Evolutionary conservation across 805 yeast species (phyloP).

Genomic region (Schwanniomyces occidentalis): DNA sequence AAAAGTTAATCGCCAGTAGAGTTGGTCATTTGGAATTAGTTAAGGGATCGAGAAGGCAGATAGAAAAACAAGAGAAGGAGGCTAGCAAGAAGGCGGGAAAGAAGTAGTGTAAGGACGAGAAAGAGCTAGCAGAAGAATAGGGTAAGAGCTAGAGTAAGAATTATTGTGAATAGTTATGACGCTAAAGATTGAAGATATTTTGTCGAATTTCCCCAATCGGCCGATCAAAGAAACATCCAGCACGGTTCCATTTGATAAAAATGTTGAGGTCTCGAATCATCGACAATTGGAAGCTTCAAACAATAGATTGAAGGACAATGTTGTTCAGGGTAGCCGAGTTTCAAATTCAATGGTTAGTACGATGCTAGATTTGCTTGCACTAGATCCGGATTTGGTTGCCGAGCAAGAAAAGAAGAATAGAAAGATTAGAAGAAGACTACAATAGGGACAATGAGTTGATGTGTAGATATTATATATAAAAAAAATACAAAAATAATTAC

Average conservation of each 20-base stretch:
- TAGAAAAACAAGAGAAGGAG: conserved; percentile 62
- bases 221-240: not conserved
- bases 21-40: conserved; percentile 93
- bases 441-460: conserved; percentile 4
- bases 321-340: not conserved
- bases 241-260: not conserved
- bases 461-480: conserved; percentile 3
- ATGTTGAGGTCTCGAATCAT: conserved; percentile 2
- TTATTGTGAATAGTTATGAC: no score
- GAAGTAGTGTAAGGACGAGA: conserved; percentile 3
- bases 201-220: conserved; percentile 14
- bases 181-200: conserved; percentile 12
- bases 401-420: conserved; percentile 15
- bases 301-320: not conserved
- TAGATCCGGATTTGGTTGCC: conserved; percentile 25
- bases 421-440: conserved; percentile 9
- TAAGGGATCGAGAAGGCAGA: conserved; percentile 84
- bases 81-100: conserved; percentile 17
- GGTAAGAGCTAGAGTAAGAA: no score
- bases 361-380: conserved; percentile 24
- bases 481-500: conserved; percentile 3
- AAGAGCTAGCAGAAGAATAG: no score
- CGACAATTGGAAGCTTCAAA: not conserved
- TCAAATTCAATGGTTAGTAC: conserved; percentile 2
- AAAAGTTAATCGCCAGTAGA: conserved; percentile 79